Percentiles rank a stretch among this genome's conserved stretches.
Conservation (phyloP, 306 rosid species). For the Dicorynia guianensis region DNA sequence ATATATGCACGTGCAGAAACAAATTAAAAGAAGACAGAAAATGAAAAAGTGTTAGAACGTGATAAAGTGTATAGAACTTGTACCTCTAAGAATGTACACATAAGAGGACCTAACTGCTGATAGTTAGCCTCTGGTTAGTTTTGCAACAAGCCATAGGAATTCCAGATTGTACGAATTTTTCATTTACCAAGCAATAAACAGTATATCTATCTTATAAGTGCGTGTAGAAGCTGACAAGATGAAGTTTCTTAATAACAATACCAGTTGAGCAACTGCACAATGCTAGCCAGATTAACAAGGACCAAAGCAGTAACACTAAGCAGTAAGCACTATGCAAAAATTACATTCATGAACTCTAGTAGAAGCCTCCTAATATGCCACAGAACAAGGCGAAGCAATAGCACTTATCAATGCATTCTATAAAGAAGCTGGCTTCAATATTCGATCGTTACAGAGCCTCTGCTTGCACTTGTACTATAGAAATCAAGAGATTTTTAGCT, state of each 20-base stretch:
- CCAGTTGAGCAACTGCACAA: not conserved
- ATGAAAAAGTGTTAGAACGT: too few species aligned
- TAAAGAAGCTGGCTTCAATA: not conserved
- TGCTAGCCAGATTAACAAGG: too few species aligned
- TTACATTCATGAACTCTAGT: not conserved
- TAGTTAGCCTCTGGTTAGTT: not conserved
- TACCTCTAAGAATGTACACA: too few species aligned
- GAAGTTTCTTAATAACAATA: not conserved
- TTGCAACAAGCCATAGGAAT: not conserved
- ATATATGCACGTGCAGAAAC: too few species aligned
- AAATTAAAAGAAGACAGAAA: too few species aligned
- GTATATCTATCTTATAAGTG: not conserved
- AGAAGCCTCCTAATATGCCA: not conserved
- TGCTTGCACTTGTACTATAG: not conserved
- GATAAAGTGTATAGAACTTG: too few species aligned
- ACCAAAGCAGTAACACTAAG: not conserved
- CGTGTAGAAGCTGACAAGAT: not conserved
- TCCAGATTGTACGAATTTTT: not conserved
- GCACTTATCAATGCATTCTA: not conserved
- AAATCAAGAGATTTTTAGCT: not conserved
- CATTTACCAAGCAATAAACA: not conserved
- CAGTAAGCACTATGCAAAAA: not conserved
- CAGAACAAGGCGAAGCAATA: not conserved
- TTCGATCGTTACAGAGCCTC: not conserved
- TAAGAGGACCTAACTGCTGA: too few species aligned